Base-by-base conservation (phyloP, 148 eudicot species). In the Camellia sinensis region DNA sequence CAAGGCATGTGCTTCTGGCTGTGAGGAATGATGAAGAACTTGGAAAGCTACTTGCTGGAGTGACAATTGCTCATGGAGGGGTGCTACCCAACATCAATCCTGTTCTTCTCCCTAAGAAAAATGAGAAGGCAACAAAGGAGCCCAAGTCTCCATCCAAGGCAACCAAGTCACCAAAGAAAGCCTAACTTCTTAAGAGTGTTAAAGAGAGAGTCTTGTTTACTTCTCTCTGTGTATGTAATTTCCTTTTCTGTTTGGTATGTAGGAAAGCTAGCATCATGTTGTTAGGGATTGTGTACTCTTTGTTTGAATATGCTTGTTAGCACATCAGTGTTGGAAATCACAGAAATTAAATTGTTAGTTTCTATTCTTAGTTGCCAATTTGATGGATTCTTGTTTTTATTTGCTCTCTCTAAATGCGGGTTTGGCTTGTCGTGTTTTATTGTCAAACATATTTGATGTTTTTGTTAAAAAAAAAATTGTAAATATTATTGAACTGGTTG, bases 21-120 rank as follows among this genome's bases (percentile, higher is more conserved):
- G 83, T 85, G 69, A 85, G 85, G 83, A 85, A 85, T 12, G 87
- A 85, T 61, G 87, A 85, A 67, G 87, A 85, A 70, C 87, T 85
- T 3, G 87, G 87, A 18, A 85, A 85, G 57, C 80, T 85, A 14
- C 87, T 85, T 66, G 85, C 87, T 73, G 87, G 87, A 0, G 87
- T 85, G 13, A 85, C 87, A 41, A 85, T 85, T 43, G 85, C 87
- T 8, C 85, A 85, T 52, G 87, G 87, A 21, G 87, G 87, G 8
- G 85, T 85, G 11, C 74, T 85, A 29, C 87, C 87, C 7, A 85
- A 85, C 87, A 85, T 85, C 62, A 85, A 85, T 45, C 85, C 87
- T 3, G 76, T 85, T 29, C 83, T 85, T 12, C 78, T 85, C 60
- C 87, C 87, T 1, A 85, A 85, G 87, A 85, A 85, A 29, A 11